Conservation (phyloP, 352 stramenopile species). For the Globisporangium rhizosaccharum region DNA sequence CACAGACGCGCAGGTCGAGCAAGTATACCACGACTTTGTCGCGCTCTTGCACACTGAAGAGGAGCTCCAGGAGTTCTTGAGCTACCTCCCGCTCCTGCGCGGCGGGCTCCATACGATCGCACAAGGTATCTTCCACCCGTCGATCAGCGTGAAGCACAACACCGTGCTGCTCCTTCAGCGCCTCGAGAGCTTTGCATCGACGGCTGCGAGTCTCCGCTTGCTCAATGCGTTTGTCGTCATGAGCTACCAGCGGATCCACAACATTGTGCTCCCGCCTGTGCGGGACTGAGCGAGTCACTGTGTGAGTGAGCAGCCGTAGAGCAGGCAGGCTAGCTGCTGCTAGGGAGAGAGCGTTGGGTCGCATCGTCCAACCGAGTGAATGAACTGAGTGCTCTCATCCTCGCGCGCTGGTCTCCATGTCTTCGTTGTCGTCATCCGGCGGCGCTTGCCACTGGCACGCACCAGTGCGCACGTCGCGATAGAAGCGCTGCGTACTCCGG, state of each 20-base stretch:
- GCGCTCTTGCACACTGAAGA: slow-evolving; percentile 62
- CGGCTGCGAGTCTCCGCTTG: slow-evolving; percentile 50
- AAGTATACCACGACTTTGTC: slow-evolving; percentile 80
- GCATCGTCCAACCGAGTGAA: background rate
- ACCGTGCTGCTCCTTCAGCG: slow-evolving; percentile 82
- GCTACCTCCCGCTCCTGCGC: slow-evolving; percentile 68
- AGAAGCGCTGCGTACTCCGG: slow-evolving; percentile 33
- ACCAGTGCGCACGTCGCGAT: slow-evolving; percentile 31
- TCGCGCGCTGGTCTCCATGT: background rate
- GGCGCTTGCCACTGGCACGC: slow-evolving; percentile 32
- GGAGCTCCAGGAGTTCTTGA: slow-evolving; percentile 83
- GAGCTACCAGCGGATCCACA: slow-evolving; percentile 81
- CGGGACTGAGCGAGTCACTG: slow-evolving; percentile 9
- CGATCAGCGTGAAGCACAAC: slow-evolving; percentile 87
- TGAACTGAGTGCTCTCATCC: background rate
- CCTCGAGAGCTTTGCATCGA: slow-evolving; percentile 77
- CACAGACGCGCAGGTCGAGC: slow-evolving; percentile 75
- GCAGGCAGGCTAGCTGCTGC: background rate
- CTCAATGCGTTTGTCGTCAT: slow-evolving; percentile 82
- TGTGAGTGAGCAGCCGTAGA: background rate
- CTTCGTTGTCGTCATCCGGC: background rate
- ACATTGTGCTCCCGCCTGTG: slow-evolving; percentile 58
- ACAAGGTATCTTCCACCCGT: slow-evolving; percentile 82
- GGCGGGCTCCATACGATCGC: slow-evolving; percentile 77
- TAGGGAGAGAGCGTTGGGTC: background rate